Evolutionary conservation across 371 early-diverging fungal species (phyloP).

Genomic region (Choanephora cucurbitarum): DNA sequence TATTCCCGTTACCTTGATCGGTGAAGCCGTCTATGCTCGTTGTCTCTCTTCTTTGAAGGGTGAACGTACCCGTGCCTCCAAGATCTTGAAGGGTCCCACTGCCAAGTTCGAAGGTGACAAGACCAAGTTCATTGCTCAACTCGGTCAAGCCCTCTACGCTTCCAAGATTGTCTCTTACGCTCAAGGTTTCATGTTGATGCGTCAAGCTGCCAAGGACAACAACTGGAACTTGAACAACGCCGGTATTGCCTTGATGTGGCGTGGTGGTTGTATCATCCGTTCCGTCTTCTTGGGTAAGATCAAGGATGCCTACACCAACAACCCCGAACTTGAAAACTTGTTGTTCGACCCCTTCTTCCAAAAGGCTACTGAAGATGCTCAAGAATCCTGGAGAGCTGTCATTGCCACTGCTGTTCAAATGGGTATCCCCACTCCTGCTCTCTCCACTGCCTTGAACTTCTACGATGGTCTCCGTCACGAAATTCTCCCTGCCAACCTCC

Average conservation of each 20-base stretch:
- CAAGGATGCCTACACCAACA: slow-evolving; percentile 88
- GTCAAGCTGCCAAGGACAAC: slow-evolving; percentile 90
- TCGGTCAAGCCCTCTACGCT: slow-evolving; percentile 93
- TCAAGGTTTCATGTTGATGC: slow-evolving; percentile 99
- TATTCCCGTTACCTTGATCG: slow-evolving; percentile 94
- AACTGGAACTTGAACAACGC: slow-evolving; percentile 96
- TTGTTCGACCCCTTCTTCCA: slow-evolving; percentile 95
- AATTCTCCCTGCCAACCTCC: slow-evolving; percentile 92
- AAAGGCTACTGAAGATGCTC: slow-evolving; percentile 81
- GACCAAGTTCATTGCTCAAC: slow-evolving; percentile 80
- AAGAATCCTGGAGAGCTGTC: slow-evolving; percentile 90
- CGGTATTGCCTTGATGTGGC: slow-evolving; percentile 98
- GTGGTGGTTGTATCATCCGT: slow-evolving; percentile 99
- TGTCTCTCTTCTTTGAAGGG: slow-evolving; percentile 95
- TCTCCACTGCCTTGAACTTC: slow-evolving; percentile 93
- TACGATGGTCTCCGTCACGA: slow-evolving; percentile 95
- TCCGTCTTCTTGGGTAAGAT: slow-evolving; percentile 94
- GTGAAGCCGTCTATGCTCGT: slow-evolving; percentile 98
- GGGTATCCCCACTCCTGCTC: slow-evolving; percentile 93
- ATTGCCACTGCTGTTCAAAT: slow-evolving; percentile 78
- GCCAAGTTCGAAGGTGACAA: slow-evolving; percentile 82
- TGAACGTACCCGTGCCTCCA: slow-evolving; percentile 89
- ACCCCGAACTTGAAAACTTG: slow-evolving; percentile 86
- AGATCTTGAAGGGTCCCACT: slow-evolving; percentile 79
- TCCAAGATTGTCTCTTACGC: slow-evolving; percentile 98